These are phyloP conservation scores for Oehlia diaphana DNA, from an alignment of 192 early-diverging fungal genomes.

Conservation along the genomic window DNA sequence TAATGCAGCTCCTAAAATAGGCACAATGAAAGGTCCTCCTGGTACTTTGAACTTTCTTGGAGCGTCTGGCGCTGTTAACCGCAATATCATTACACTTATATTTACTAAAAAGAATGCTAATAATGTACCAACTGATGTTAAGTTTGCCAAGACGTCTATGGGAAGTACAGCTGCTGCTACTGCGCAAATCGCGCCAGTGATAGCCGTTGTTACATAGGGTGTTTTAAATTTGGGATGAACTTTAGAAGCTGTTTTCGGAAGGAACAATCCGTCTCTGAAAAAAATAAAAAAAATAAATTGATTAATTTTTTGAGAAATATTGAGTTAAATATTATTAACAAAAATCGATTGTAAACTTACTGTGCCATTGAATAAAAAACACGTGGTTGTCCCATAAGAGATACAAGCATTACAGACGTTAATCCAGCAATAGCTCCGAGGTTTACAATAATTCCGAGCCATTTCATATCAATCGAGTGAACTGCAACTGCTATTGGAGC, in stretches of 20 bases:
- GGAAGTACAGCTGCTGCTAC: conserved; percentile 73
- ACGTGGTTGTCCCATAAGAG: conserved; percentile 82
- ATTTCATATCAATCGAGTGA: conserved; percentile 44
- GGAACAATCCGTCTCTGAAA: conserved; percentile 66
- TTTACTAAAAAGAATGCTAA: conserved; percentile 85
- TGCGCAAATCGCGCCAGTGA: conserved; percentile 65
- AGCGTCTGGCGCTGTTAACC: conserved; percentile 69
- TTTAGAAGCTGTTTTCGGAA: conserved; percentile 71
- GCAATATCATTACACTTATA: conserved; percentile 71
- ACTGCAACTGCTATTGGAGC: conserved; percentile 61
- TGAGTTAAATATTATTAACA: too few relatives aligned
- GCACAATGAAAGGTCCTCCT: conserved; percentile 65
- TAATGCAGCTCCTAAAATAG: conserved; percentile 59
- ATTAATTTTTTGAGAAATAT: too few relatives aligned
- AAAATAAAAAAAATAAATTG: neutral
- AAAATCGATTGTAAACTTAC: neutral
- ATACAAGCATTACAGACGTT: conserved; percentile 74
- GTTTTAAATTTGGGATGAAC: conserved; percentile 75
- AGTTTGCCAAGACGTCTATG: conserved; percentile 77
- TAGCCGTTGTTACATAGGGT: conserved; percentile 70
- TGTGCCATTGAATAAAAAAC: conserved; percentile 86
- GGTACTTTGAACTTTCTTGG: conserved; percentile 74
- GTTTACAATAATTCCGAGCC: conserved; percentile 77
- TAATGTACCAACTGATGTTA: conserved; percentile 85
- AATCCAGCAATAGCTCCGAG: conserved; percentile 79